A percentile compares a stretch with the other conserved stretches of the same genome.
Evolutionary conservation across 2,329 filamentous ascomycete species (phyloP).

Genomic region (Phialophora expanda): DNA sequence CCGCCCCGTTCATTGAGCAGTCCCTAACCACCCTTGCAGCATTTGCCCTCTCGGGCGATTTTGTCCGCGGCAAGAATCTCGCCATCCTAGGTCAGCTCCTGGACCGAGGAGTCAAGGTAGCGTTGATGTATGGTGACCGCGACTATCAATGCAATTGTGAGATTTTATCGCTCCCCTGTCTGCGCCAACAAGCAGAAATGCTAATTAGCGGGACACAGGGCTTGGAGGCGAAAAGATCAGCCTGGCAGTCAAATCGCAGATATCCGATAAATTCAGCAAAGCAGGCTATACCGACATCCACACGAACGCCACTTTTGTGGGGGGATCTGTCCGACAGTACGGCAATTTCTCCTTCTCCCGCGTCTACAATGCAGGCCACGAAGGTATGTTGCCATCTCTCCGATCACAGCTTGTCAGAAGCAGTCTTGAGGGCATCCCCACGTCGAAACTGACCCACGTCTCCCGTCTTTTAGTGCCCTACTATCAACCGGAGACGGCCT

Average conservation of each 20-base stretch:
- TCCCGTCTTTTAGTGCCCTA: conserved; percentile 48
- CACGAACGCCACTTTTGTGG: conserved; percentile 52
- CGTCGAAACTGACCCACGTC: background rate
- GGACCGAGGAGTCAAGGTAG: conserved; percentile 58
- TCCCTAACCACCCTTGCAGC: conserved; percentile 52
- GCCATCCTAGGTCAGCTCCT: conserved; percentile 54
- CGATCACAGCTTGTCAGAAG: too few species aligned
- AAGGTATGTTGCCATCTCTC: conserved; percentile 26
- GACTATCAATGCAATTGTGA: conserved; percentile 47
- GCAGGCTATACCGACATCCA: conserved; percentile 57
- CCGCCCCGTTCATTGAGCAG: conserved; percentile 12
- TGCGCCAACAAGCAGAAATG: background rate
- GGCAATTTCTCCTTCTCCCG: conserved; percentile 58
- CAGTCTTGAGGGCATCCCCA: too few species aligned
- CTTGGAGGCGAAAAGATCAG: conserved; percentile 61
- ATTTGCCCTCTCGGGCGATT: conserved; percentile 47
- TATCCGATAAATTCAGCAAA: conserved; percentile 52
- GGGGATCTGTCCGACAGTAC: conserved; percentile 50
- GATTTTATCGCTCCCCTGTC: background rate
- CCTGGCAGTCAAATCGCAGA: conserved; percentile 55
- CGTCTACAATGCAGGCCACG: conserved; percentile 48
- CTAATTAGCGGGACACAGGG: conserved; percentile 42
- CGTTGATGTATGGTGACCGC: conserved; percentile 59
- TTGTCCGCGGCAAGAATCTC: conserved; percentile 42
- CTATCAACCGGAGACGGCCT: conserved; percentile 62